Base-by-base conservation (phyloP, 305 asterid genomes). In the Striga hermonthica region DNA sequence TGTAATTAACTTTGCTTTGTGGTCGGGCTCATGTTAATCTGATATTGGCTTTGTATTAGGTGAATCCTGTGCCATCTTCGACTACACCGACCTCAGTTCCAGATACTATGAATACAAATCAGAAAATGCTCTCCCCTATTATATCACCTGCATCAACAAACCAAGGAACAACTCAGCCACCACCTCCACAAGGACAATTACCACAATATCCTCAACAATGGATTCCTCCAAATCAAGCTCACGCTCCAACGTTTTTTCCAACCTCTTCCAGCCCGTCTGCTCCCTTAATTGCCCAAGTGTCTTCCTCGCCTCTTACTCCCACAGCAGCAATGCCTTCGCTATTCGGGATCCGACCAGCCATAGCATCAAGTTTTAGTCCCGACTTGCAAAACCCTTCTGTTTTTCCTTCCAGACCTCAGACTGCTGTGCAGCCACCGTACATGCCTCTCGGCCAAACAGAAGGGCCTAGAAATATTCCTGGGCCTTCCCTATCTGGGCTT, bases 201-300 rank as follows among this genome's bases (percentile, higher is more conserved):
- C 85, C 74, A 60, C 87, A 79, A 72, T 75, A 77, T 68, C 80
- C 77, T 71, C 86, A 79, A 53, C 37, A 87, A 64, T 92, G 96
- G 97, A 80, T 78, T 80, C 67, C 82, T 64, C 48, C 72, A 56
- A 86, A 78, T 57, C 77, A 76, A 66, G 50, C 78, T 74, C 93
- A 78, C 65, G 71, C 58, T 61, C 75, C 78, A 47, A 62, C 82
- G 40, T 67, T 74, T n/a, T n/a, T n/a, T n/a, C n/a, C n/a, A n/a
- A n/a, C n/a, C n/a, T n/a, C n/a, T n/a, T n/a, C n/a, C n/a, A n/a
- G 68, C 66, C 62, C 16, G 70, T 69, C 60, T 81, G 73, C 69
- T 78, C 74, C 39, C n/a, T n/a, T n/a, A n/a, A n/a, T n/a, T n/a
- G 45, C 38, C 64, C 89, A 72, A 53, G 70, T 69, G 62, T 65